These are phyloP conservation scores for Hymenoscyphus linearis DNA, from an alignment of 2,329 filamentous ascomycete species.

Conservation along the genomic window DNA sequence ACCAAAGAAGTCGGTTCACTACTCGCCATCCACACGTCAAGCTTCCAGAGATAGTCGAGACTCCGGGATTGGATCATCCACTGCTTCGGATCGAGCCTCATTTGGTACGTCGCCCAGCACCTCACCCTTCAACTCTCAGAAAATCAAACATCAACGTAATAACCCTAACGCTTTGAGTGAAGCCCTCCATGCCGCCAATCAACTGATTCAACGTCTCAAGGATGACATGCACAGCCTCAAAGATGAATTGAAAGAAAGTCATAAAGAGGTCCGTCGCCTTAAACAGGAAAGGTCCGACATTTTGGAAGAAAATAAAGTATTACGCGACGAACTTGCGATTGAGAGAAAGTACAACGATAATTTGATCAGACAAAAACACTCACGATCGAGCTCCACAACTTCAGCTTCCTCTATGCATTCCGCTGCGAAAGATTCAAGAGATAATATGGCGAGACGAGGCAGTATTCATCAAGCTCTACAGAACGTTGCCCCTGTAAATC, in stretches of 20 bases:
- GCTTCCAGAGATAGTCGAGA: conserved; percentile 19
- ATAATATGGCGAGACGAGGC: neutral
- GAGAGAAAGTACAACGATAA: conserved; percentile 10
- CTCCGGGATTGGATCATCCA: conserved; percentile 23
- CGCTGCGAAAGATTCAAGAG: neutral
- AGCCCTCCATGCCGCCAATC: conserved; percentile 25
- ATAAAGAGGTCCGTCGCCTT: conserved; percentile 22
- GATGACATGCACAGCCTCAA: conserved; percentile 12
- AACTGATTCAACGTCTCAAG: conserved; percentile 17
- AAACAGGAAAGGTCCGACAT: conserved; percentile 18
- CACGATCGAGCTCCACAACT: neutral
- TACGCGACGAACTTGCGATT: conserved; percentile 10
- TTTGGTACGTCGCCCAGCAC: conserved; percentile 17
- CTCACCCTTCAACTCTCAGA: conserved; percentile 13
- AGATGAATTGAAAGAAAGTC: conserved; percentile 17
- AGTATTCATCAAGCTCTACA: conserved; percentile 14
- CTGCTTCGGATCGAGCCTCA: conserved; percentile 24
- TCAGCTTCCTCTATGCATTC: neutral
- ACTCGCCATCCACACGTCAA: conserved; percentile 10
- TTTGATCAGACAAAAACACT: conserved; percentile 1
- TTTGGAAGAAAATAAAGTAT: conserved; percentile 6
- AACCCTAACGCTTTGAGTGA: conserved; percentile 21
- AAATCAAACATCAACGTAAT: conserved; percentile 20
- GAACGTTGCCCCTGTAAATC: conserved; percentile 8
- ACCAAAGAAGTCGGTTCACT: conserved; percentile 25